These are phyloP conservation scores for Sporothrix dimorphospora DNA, from an alignment of 2,329 filamentous ascomycete genomes.

Conservation along the genomic window DNA sequence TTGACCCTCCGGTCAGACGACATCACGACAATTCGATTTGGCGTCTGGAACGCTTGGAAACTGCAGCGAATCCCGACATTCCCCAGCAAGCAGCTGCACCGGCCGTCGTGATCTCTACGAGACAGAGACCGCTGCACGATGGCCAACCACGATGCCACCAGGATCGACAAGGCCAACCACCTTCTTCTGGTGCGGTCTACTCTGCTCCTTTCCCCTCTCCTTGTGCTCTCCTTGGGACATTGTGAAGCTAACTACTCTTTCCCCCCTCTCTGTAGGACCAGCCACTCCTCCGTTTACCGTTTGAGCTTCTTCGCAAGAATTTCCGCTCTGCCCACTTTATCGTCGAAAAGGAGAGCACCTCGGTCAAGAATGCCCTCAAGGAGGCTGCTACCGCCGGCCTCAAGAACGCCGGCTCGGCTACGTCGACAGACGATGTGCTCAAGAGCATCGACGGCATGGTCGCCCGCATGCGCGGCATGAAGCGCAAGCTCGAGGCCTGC, in stretches of 20 bases:
- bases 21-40: not conserved
- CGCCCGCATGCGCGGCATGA: constrained; percentile 78
- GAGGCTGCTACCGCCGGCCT: constrained; percentile 67
- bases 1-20: not conserved
- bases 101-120: not conserved
- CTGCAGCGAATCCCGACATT: not conserved
- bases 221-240: not conserved
- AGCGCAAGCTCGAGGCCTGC: constrained; percentile 78
- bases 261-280: constrained; percentile 68
- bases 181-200: constrained; percentile 65
- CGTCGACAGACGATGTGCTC: constrained; percentile 71
- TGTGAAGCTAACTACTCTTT: not conserved
- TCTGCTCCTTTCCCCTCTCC: constrained; percentile 11
- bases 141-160: constrained; percentile 64
- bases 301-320: constrained; percentile 91
- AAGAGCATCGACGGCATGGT: constrained; percentile 84
- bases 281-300: constrained; percentile 87
- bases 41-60: not conserved
- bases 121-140: constrained; percentile 44
- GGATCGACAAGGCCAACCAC: constrained; percentile 74
- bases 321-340: constrained; percentile 82
- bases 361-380: constrained; percentile 63
- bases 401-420: constrained; percentile 61
- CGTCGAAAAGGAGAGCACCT: constrained; percentile 71
- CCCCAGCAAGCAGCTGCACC: not conserved